phyloP scores from a whole-genome alignment of 495 filamentous ascomycete species.

The Penicillium diatomitis region DNA sequence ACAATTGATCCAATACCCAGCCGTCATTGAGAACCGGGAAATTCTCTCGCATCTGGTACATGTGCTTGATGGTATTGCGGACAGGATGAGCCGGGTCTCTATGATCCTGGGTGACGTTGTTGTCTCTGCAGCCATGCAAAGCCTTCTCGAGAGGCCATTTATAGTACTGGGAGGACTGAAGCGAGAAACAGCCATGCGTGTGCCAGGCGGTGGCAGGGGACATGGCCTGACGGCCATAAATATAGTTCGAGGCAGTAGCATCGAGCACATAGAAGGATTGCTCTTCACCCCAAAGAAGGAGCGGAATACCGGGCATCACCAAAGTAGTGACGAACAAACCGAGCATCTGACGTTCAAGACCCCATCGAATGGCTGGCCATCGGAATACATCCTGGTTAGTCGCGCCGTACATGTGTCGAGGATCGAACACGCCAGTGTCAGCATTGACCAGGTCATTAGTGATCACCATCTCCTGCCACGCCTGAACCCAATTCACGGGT shows the following conservation, averaged over 20 bases:
- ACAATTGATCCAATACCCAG: conserved; percentile 43
- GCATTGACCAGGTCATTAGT: conserved; percentile 58
- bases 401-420: conserved; percentile 59
- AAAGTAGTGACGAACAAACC: conserved; percentile 55
- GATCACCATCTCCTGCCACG: conserved; percentile 50
- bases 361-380: conserved; percentile 58
- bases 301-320: conserved; percentile 56
- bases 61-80: conserved; percentile 56
- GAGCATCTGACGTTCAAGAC: conserved; percentile 51
- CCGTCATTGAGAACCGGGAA: conserved; percentile 59
- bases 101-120: conserved; percentile 50
- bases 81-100: conserved; percentile 59
- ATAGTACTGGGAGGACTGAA: conserved; percentile 48
- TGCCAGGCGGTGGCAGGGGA: conserved; percentile 57
- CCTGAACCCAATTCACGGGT: conserved; percentile 46
- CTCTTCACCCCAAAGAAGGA: conserved; percentile 64
- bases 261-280: conserved; percentile 61
- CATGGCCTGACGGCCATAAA: conserved; percentile 62
- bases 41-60: conserved; percentile 51
- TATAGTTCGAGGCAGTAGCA: conserved; percentile 58
- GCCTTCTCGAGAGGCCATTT: conserved; percentile 49
- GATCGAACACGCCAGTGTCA: conserved; percentile 58
- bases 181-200: conserved; percentile 56
- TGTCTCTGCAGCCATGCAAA: conserved; percentile 47
- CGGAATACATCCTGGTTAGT: conserved; percentile 71